A percentile compares a stretch with the other conserved stretches of the same genome.
Conservation (phyloP, 768 basidiomycete species). For the Paxillus rubicundulus region DNA sequence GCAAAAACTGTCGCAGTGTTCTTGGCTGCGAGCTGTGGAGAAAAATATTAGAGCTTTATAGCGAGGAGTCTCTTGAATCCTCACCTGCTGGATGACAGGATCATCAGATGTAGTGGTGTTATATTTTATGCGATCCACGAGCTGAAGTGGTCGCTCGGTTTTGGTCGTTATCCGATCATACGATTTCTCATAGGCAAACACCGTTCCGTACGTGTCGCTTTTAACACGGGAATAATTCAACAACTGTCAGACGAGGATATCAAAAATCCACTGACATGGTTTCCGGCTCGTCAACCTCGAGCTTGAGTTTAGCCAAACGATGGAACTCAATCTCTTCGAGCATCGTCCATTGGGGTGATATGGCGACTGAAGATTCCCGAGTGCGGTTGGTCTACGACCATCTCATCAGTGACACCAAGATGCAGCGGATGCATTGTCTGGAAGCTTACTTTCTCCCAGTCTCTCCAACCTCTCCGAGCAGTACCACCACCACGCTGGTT, state of each 20-base stretch:
- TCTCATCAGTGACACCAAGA: conserved; percentile 3
- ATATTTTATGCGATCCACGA: conserved; percentile 93
- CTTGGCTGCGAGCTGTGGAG: conserved; percentile 69
- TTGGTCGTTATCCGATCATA: conserved; percentile 96
- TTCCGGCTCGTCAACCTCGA: conserved; percentile 93
- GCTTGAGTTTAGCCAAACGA: conserved; percentile 82
- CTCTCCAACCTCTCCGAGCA: conserved; percentile 92
- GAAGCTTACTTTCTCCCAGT: conserved; percentile 83
- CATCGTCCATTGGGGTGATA: conserved; percentile 91
- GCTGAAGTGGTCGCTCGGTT: conserved; percentile 85
- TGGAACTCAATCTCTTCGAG: conserved; percentile 97
- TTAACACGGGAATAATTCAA: conserved; percentile 8
- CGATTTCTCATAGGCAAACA: conserved; percentile 90
- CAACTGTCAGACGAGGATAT: not conserved
- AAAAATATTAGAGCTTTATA: conserved; percentile 4
- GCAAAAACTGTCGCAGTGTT: conserved; percentile 86
- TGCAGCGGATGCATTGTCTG: not conserved
- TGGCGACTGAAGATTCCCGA: conserved; percentile 91
- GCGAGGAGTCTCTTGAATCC: conserved; percentile 3
- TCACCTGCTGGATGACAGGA: conserved; percentile 89
- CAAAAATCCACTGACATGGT: conserved; percentile 62
- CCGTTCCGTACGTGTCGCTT: conserved; percentile 83
- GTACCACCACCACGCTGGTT: conserved; percentile 43
- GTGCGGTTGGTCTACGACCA: conserved; percentile 65
- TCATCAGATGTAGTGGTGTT: conserved; percentile 98